These are phyloP conservation scores for Tolypocladium paradoxum DNA, from an alignment of 2,329 filamentous ascomycete genomes.

Conservation along the genomic window DNA sequence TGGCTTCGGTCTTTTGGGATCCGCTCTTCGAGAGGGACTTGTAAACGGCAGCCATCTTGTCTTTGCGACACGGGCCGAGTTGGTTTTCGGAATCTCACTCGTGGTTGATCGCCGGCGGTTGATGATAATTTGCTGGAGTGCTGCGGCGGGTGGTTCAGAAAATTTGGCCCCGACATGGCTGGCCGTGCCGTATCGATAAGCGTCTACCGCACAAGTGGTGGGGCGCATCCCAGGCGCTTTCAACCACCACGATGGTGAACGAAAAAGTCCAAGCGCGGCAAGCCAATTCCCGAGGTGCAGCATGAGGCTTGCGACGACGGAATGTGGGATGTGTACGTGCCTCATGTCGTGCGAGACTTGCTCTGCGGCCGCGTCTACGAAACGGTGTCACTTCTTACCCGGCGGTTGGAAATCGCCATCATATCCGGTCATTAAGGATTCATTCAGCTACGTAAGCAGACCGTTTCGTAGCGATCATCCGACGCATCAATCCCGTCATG, in stretches of 20 bases:
- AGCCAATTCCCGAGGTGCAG: background rate
- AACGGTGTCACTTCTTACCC: background rate
- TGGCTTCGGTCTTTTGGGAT: slow-evolving; percentile 36
- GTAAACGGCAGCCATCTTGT: slow-evolving; percentile 57
- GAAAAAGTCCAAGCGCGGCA: background rate
- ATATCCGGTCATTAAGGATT: slow-evolving; percentile 22
- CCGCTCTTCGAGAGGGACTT: slow-evolving; percentile 58
- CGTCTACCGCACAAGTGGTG: background rate
- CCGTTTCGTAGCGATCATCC: slow-evolving; percentile 25
- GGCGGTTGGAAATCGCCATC: background rate
- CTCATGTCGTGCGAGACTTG: background rate
- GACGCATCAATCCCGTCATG: slow-evolving; percentile 25
- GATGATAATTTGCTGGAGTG: background rate
- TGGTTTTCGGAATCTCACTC: background rate
- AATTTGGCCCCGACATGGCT: background rate
- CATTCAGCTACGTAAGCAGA: slow-evolving; percentile 28
- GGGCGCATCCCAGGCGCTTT: background rate
- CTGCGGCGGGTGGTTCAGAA: background rate
- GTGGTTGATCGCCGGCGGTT: background rate
- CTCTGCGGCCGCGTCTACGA: background rate
- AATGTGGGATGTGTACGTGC: background rate
- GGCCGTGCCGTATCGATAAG: slow-evolving; percentile 1
- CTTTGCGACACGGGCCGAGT: background rate
- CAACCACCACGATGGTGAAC: background rate
- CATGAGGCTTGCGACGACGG: background rate